Evolutionary conservation across 2,329 filamentous ascomycete genomes (phyloP), one percentile per base, ranked within the genome.

Genomic region (Pseudocercospora fuligena): DNA sequence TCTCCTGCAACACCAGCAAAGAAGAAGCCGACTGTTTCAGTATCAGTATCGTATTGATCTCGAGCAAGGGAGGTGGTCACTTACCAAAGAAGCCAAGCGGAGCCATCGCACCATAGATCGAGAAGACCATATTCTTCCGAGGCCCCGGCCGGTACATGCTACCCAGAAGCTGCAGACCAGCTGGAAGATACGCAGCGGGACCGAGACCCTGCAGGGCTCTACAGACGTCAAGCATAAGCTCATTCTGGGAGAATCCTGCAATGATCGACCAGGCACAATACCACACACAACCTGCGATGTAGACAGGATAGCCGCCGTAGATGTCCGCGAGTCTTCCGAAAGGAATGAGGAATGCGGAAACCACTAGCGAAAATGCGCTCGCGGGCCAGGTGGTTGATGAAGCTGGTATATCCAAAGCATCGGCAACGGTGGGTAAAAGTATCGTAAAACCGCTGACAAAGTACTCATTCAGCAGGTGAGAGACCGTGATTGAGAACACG

Each of bases 381-480:
- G 84, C 81, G 1, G 85, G 84, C 84, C 84, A 86, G 59, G 85
- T 85, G 1, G 80, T 80, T 5, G 89, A 88, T 43, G 88, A 86
- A 53, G 88, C 84, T 0, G 91, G 87, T 47, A 95, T 93, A 46
- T 87, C 63, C 3, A 95, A 83, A 1, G 87, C 84, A 11, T 78
- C 75, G 11, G 87, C 82, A 2, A 95, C 77, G 0, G 87, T 87
- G 0, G 92, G 92, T 0, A 94, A 78, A 27, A 94, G 79, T 66
- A 89, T 81, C 65, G 84, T 87, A 73, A 94, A 95, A 33, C 92
- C 92, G 56, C 89, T 91, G 60, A 94, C 86, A 75, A 90, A 91
- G 78, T 90, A 94, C 80, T 94, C 91, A 83, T 72, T 73, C 25
- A 77, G 63, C 3, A 72, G 33, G 56, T 76, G 75, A 4, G 75